Conservation (phyloP, 179 eudicot species). For the Kewa caespitosa region DNA sequence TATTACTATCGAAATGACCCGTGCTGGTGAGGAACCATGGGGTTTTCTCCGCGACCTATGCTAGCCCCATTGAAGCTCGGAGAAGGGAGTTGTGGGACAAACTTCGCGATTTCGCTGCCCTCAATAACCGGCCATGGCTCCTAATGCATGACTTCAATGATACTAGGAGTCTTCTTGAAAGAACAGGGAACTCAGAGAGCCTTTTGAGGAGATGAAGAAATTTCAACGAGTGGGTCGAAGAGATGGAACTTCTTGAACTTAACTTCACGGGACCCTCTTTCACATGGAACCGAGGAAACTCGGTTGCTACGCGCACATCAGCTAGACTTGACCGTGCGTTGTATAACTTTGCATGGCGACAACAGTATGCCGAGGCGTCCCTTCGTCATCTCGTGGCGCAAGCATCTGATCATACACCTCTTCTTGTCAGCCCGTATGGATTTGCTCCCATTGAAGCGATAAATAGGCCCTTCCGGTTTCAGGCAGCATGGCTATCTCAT, state of each 20-base stretch:
- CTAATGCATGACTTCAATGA: not conserved
- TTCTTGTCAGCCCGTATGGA: not conserved
- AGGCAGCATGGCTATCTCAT: not conserved
- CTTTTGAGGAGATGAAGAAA: not conserved
- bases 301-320: not conserved
- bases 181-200: not conserved
- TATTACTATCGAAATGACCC: no score
- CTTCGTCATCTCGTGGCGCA: not conserved
- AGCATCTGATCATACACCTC: not conserved
- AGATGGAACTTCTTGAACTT: no score
- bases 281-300: not conserved
- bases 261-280: not conserved
- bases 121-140: not conserved
- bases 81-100: not conserved
- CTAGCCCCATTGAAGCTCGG: not conserved
- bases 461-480: not conserved
- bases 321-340: not conserved
- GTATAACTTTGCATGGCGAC: not conserved
- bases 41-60: no score
- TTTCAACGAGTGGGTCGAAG: not conserved
- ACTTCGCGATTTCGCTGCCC: not conserved
- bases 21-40: no score
- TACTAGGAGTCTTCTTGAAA: not conserved
- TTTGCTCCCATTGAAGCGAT: not conserved
- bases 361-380: not conserved